A percentile compares a stretch with the other conserved stretches of the same genome.
phyloP scores from a whole-genome alignment of 1,284 basidiomycete genomes.

The Gomphus bonarii region DNA sequence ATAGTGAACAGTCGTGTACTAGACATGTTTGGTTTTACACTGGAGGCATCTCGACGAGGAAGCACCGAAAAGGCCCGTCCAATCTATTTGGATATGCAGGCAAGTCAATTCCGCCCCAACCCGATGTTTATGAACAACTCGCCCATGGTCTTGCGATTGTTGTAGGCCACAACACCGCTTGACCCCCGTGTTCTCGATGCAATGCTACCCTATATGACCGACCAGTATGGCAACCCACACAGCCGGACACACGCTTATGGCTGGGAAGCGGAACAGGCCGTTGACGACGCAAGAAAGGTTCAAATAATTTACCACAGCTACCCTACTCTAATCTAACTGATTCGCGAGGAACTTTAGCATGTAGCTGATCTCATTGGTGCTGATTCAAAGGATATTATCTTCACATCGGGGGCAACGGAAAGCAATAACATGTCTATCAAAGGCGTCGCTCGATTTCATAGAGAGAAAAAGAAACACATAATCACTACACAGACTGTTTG shows the following conservation, averaged over 20 bases:
- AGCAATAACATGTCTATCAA: conserved; percentile 98
- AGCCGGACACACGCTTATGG: conserved; percentile 98
- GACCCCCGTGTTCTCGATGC: conserved; percentile 96
- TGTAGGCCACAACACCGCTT: conserved; percentile 90
- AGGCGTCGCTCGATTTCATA: conserved; percentile 91
- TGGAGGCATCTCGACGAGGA: conserved; percentile 61
- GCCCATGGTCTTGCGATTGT: not conserved
- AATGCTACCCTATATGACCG: conserved; percentile 94
- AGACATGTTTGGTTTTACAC: conserved; percentile 90
- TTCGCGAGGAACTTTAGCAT: conserved; percentile 36
- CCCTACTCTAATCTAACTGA: not conserved
- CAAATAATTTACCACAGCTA: not conserved
- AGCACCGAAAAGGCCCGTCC: conserved; percentile 64
- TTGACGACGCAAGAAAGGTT: conserved; percentile 85
- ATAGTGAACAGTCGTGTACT: not conserved
- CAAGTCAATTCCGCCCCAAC: conserved; percentile 21
- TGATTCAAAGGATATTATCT: conserved; percentile 91
- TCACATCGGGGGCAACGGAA: conserved; percentile 98
- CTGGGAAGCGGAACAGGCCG: conserved; percentile 95
- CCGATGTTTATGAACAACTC: not conserved
- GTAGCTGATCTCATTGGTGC: conserved; percentile 91
- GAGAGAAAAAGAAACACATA: conserved; percentile 82
- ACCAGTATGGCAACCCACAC: conserved; percentile 98
- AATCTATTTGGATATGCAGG: conserved; percentile 95
- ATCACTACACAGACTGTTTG: conserved; percentile 86